Evolutionary conservation across 768 basidiomycete genomes (phyloP).

Genomic region (Lentinula boryana): DNA sequence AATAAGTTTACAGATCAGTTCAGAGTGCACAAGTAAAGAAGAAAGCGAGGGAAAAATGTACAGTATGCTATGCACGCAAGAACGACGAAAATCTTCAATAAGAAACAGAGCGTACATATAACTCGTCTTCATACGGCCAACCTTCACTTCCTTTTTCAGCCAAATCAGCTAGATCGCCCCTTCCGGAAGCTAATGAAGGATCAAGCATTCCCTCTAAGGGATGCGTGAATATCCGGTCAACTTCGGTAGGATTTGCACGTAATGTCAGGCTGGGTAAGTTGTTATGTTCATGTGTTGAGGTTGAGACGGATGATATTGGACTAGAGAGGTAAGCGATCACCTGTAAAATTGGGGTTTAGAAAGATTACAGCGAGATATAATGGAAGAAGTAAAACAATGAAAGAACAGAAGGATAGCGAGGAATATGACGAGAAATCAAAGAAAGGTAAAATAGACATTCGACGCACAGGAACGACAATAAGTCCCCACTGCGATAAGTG

Average conservation of each 20-base stretch:
- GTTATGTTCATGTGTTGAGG: not conserved
- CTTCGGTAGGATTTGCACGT: constrained; percentile 48
- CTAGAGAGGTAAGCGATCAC: not conserved
- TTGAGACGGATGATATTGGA: not conserved
- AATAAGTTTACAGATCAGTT: no score
- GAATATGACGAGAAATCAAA: constrained; percentile 44
- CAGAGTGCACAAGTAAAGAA: not conserved
- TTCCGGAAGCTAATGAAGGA: constrained; percentile 37
- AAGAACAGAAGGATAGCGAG: not conserved
- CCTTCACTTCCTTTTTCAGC: constrained; percentile 55
- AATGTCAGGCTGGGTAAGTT: not conserved
- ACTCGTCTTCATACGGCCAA: constrained; percentile 75
- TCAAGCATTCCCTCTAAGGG: constrained; percentile 71
- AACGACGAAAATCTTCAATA: not conserved
- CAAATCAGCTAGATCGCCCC: constrained; percentile 22
- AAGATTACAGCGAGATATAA: constrained; percentile 42
- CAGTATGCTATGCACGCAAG: no score
- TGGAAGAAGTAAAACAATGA: constrained; percentile 63
- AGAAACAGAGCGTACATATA: constrained; percentile 47
- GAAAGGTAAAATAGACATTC: constrained; percentile 41
- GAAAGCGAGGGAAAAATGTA: not conserved
- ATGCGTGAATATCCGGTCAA: constrained; percentile 75
- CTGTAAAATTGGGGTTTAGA: constrained; percentile 32
- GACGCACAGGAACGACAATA: constrained; percentile 76
- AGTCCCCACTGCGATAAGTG: constrained; percentile 55